Evolutionary conservation across 1,284 basidiomycete species (phyloP), one percentile per base, ranked within the genome.

Genomic region (Caloboletus inedulis): DNA sequence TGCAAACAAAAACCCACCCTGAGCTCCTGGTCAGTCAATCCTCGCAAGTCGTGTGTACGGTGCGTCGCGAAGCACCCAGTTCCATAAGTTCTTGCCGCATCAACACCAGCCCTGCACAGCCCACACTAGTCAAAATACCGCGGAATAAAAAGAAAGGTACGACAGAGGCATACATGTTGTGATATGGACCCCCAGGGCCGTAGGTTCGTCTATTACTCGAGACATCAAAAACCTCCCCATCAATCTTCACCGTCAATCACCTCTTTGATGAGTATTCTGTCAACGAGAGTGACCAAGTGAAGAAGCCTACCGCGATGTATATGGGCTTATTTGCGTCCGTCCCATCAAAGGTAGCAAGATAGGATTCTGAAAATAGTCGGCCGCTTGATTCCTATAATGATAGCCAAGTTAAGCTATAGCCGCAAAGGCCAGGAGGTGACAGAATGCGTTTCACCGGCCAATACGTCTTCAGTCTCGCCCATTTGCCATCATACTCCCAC

Each of bases 151-250:
- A 39, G 37, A 18, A 16, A 39, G 21, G 16, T 16, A 31, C n/a
- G 40, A 51, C 43, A 42, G 46, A 49, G 77, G 77, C 85, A 60
- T 65, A 93, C 90, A 95, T 84, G 64, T 84, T 79, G 64, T 85
- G 77, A 72, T 96, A 96, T 47, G 89, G 84, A 30, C 91, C 94
- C 19, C 93, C 94, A 47, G 87, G 87, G 47, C 94, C 92, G 70
- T 98, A 98, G n/a, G 91, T 84, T 53, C 80, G 76, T 44, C 85
- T 79, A 60, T 84, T 84, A 40, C 74, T 72, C 33, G 85, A 83
- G 39, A 99, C 96, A 66, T 99, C 95, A 74, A 87, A 98, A 3
- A 99, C 94, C 50, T 91, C 86, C 18, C 93, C 91, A 65, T 94
- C 89, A 64, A 98, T 89, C 89, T 91, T 63, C 55, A 49, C 40